Evolutionary conservation across 2,329 filamentous ascomycete species (phyloP).

Genomic region (Aspergillus costaricaensis): DNA sequence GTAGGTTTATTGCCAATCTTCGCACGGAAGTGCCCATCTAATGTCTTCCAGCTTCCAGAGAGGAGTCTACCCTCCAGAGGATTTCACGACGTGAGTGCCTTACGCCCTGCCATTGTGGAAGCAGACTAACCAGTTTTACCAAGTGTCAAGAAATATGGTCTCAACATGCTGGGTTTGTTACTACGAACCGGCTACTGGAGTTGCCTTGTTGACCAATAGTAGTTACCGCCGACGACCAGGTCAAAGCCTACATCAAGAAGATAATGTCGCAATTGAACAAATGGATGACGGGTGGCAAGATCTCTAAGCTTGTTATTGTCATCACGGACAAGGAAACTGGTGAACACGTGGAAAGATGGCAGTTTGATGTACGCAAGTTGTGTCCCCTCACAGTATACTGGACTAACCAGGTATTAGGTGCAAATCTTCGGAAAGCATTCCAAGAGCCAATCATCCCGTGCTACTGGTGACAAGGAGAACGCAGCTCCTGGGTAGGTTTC

Average conservation of each 20-base stretch:
- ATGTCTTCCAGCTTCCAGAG: slow-evolving; percentile 70
- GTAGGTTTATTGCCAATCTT: slow-evolving; percentile 51
- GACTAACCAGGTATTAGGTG: slow-evolving; percentile 44
- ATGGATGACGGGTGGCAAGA: slow-evolving; percentile 97
- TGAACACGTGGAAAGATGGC: slow-evolving; percentile 94
- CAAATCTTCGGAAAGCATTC: slow-evolving; percentile 58
- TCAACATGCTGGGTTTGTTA: slow-evolving; percentile 82
- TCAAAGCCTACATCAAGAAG: slow-evolving; percentile 98
- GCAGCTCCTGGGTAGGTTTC: slow-evolving; percentile 53
- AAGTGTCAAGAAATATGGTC: slow-evolving; percentile 95
- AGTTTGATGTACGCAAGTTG: slow-evolving; percentile 74
- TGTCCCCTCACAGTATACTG: not conserved
- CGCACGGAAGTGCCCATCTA: slow-evolving; percentile 15
- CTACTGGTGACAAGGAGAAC: slow-evolving; percentile 70
- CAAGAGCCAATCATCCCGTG: slow-evolving; percentile 53
- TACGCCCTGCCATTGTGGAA: not conserved
- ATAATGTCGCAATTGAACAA: slow-evolving; percentile 97
- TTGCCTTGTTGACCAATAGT: slow-evolving; percentile 25
- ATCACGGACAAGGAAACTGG: slow-evolving; percentile 97
- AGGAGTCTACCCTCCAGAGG: slow-evolving; percentile 83
- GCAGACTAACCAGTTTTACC: slow-evolving; percentile 4
- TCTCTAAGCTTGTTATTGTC: slow-evolving; percentile 94
- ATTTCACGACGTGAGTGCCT: slow-evolving; percentile 78
- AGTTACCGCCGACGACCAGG: slow-evolving; percentile 95
- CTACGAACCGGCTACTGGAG: not conserved